These are phyloP conservation scores for Termitomyces heimii DNA, from an alignment of 768 basidiomycete species.

Conservation along the genomic window DNA sequence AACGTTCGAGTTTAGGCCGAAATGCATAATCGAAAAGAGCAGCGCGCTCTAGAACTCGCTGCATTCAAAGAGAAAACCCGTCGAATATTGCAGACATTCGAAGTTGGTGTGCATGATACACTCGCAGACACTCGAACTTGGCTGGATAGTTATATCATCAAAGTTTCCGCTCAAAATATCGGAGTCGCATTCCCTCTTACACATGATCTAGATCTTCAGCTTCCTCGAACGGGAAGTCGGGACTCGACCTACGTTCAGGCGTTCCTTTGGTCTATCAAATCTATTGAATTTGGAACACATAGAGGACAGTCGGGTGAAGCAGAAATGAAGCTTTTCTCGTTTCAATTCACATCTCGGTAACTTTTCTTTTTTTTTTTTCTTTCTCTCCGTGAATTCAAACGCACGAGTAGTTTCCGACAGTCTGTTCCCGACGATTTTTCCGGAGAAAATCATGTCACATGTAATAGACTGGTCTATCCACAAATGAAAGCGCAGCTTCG, in stretches of 20 bases:
- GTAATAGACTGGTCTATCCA: slow-evolving; percentile 73
- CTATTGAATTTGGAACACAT: slow-evolving; percentile 65
- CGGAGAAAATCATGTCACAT: slow-evolving; percentile 58
- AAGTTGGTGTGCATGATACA: slow-evolving; percentile 47
- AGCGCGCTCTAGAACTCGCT: slow-evolving; percentile 70
- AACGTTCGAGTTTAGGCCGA: slow-evolving; percentile 47
- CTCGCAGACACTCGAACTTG: slow-evolving; percentile 36
- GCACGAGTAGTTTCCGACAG: slow-evolving; percentile 67
- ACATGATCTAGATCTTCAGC: slow-evolving; percentile 50
- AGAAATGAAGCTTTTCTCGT: slow-evolving; percentile 63
- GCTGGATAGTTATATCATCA: slow-evolving; percentile 50
- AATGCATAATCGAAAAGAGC: slow-evolving; percentile 64
- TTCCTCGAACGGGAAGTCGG: slow-evolving; percentile 33
- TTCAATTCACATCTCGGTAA: slow-evolving; percentile 82
- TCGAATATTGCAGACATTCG: slow-evolving; percentile 69
- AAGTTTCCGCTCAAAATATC: slow-evolving; percentile 55
- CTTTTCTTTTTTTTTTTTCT: slow-evolving; percentile 12
- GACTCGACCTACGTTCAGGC: slow-evolving; percentile 56
- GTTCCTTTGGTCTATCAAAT: slow-evolving; percentile 79
- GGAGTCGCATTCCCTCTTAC: slow-evolving; percentile 90
- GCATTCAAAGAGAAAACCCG: slow-evolving; percentile 81
- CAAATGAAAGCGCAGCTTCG: slow-evolving; percentile 73
- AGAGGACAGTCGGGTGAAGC: slow-evolving; percentile 78
- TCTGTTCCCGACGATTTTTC: slow-evolving; percentile 63
- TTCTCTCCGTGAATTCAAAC: slow-evolving; percentile 9